Base-by-base conservation (phyloP, 2,329 filamentous ascomycete species). In the Curvularia spicifera region DNA sequence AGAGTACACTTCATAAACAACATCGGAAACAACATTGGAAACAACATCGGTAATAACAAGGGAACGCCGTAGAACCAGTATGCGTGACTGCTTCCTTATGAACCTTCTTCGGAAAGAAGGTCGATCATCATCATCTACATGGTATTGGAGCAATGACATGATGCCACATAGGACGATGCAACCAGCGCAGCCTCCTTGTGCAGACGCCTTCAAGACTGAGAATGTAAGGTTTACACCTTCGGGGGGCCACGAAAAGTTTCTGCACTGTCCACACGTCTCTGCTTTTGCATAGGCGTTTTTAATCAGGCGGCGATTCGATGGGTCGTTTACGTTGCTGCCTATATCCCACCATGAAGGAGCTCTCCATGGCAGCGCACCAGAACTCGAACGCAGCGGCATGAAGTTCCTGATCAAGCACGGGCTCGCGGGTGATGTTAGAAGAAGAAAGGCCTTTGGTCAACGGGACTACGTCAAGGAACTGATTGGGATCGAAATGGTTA, bases 291-390 rank as follows among this genome's bases (percentile, higher is more conserved):
- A 58, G n/a, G 51, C 51, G 20, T 22, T 13, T 10, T 12, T 55
- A 22, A 54, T 39, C n/a, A 28, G 43, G n/a, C 28, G 15, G 20
- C 15, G 5, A 31, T 45, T 31, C 24, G 44, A n/a, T n/a, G 9
- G 10, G 29, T 26, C 10, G 13, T 50, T 24, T n/a, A 39, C 0
- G 22, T 49, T 37, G 24, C 2, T 28, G 29, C 52, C 28, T 4
- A 31, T 26, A 15, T 6, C 18, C 56, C 56, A 58, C 51, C 44
- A 58, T 5, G 40, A 44, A 31, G 56, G 56, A 39, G 56, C 18
- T 18, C 20, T 26, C 56, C 45, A 58, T 22, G 39, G 18, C 12
- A 15, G 12, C 24, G 31, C 5, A 22, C 1, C 7, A n/a, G 12
- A 28, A 10, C 22, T 18, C 10, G 18, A 4, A 33, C 28, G n/a